Evolutionary conservation across 345 rosid species (phyloP).

Genomic region (Moricandia arvensis): DNA sequence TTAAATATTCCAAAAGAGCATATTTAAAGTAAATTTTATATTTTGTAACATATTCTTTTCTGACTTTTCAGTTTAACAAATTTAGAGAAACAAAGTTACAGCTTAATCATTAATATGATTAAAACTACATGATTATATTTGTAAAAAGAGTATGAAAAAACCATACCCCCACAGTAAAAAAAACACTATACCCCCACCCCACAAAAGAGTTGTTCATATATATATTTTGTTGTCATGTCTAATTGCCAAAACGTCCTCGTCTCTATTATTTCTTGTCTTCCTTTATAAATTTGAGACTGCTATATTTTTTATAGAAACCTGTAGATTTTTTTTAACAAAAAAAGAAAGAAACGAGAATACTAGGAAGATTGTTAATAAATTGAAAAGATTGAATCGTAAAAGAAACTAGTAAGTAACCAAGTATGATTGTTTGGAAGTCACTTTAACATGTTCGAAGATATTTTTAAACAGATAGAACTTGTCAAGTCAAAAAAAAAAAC

Average conservation of each 20-base stretch:
- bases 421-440: constrained; percentile 2
- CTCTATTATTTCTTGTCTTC: not conserved
- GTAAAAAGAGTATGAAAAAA: not conserved
- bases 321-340: not conserved
- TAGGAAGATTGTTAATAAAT: not conserved
- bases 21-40: not conserved
- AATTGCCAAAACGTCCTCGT: not conserved
- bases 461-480: too few species aligned
- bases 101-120: not conserved
- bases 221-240: not conserved
- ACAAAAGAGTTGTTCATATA: not conserved
- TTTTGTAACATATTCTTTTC: not conserved
- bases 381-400: constrained; percentile 1
- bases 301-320: not conserved
- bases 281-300: not conserved
- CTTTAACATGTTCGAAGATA: not conserved
- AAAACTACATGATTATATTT: not conserved
- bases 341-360: not conserved
- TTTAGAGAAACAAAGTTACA: not conserved
- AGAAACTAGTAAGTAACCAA: not conserved
- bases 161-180: too few species aligned
- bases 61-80: not conserved
- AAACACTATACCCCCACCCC: too few species aligned
- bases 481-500: too few species aligned
- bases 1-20: not conserved